Conservation (phyloP, 2,329 filamentous ascomycete genomes). For the Fusarium illudens region DNA sequence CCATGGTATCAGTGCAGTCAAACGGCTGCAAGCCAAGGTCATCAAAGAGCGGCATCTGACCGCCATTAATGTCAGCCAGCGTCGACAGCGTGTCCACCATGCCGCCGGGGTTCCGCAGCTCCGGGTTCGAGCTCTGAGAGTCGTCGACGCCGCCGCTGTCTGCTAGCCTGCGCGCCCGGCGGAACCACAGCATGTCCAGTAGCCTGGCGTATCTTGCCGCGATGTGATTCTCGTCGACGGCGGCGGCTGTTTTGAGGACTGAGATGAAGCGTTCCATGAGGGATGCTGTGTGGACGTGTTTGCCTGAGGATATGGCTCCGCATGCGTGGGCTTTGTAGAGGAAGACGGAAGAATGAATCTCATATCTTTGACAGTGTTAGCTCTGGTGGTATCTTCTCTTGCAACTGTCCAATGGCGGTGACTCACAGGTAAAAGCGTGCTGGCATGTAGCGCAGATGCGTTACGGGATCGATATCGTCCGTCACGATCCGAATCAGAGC, state of each 20-base stretch:
- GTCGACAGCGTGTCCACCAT: constrained; percentile 3
- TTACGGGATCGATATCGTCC: constrained; percentile 16
- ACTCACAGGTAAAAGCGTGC: constrained; percentile 20
- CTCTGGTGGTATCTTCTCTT: background rate
- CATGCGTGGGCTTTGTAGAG: constrained; percentile 18
- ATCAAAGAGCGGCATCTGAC: constrained; percentile 5
- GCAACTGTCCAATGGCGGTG: background rate
- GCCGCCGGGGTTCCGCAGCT: background rate
- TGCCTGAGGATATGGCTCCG: constrained; percentile 8
- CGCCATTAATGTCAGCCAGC: constrained; percentile 1
- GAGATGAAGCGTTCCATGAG: constrained; percentile 9
- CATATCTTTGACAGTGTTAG: background rate
- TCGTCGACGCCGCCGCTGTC: background rate
- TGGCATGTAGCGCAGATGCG: constrained; percentile 19
- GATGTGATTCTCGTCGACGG: constrained; percentile 16
- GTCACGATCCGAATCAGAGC: constrained; percentile 12
- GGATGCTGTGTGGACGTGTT: constrained; percentile 4
- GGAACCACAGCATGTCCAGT: constrained; percentile 10
- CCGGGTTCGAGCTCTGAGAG: background rate
- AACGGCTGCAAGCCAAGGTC: constrained; percentile 19
- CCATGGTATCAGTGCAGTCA: constrained; percentile 15
- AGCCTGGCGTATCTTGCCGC: constrained; percentile 18
- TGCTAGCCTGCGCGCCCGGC: background rate
- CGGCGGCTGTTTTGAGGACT: constrained; percentile 7
- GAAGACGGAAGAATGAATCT: constrained; percentile 23